Evolutionary conservation across 2,329 filamentous ascomycete genomes (phyloP).

Genomic region (Colletotrichum karsti): DNA sequence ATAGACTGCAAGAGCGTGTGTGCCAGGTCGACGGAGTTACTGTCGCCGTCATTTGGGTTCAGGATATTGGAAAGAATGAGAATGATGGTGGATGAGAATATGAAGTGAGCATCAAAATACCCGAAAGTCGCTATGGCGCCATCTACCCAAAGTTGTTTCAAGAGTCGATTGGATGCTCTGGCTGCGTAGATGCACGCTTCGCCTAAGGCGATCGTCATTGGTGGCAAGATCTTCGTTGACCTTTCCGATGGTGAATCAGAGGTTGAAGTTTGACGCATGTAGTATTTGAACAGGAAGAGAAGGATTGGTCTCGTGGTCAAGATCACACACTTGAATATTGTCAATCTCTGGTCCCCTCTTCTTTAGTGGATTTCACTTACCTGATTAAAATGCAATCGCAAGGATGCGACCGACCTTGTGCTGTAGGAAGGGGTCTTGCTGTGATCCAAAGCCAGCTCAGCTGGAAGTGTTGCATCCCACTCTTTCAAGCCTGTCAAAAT

Average conservation of each 20-base stretch:
- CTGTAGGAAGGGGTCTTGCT: neutral
- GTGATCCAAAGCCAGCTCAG: neutral
- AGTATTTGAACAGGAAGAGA: slow-evolving; percentile 38
- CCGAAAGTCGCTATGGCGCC: slow-evolving; percentile 38
- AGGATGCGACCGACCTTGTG: slow-evolving; percentile 38
- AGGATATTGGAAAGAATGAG: slow-evolving; percentile 44
- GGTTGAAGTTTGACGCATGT: slow-evolving; percentile 28
- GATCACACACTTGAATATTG: slow-evolving; percentile 39
- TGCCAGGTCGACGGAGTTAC: slow-evolving; percentile 37
- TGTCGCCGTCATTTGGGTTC: slow-evolving; percentile 35
- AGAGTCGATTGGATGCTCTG: slow-evolving; percentile 34
- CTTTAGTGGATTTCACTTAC: neutral
- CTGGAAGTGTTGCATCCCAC: neutral
- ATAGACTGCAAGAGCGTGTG: slow-evolving; percentile 39
- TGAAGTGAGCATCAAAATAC: slow-evolving; percentile 40
- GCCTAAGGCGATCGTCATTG: slow-evolving; percentile 39
- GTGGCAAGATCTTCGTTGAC: slow-evolving; percentile 34
- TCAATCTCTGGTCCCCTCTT: neutral
- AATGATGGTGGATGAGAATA: slow-evolving; percentile 39
- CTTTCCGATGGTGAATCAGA: neutral
- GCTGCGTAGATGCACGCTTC: slow-evolving; percentile 40
- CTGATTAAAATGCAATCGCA: slow-evolving; percentile 38
- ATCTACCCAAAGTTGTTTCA: slow-evolving; percentile 36
- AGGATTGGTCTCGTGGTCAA: slow-evolving; percentile 40
- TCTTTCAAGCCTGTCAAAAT: neutral